Evolutionary conservation across 495 filamentous ascomycete species (phyloP).

Genomic region (Trichocladium antarcticum): DNA sequence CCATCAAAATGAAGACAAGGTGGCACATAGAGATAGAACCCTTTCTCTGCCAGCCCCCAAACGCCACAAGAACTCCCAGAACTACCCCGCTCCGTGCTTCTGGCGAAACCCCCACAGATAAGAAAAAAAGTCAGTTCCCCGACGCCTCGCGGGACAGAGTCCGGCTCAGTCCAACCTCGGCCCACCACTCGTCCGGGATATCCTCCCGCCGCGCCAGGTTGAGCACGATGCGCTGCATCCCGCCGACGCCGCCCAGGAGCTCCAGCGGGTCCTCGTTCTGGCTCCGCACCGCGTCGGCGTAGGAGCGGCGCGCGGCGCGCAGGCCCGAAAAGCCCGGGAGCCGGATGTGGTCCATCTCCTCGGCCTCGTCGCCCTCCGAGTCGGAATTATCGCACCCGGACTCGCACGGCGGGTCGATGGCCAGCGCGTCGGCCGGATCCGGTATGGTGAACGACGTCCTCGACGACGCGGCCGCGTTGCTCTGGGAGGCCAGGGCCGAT

Average conservation of each 20-base stretch:
- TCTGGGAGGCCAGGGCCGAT: conserved; percentile 30
- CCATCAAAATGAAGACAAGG: too few relatives aligned
- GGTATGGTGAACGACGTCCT: conserved; percentile 29
- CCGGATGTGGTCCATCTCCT: conserved; percentile 4
- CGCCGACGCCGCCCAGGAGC: conserved; percentile 39
- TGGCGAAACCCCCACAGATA: neutral
- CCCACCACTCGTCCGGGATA: conserved; percentile 71
- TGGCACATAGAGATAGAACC: too few relatives aligned
- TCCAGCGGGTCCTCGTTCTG: conserved; percentile 20
- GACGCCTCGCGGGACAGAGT: conserved; percentile 39
- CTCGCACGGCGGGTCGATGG: conserved; percentile 29
- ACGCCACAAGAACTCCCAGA: too few relatives aligned
- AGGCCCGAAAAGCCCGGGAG: conserved; percentile 10
- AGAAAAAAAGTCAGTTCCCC: conserved; percentile 15
- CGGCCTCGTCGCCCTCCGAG: conserved; percentile 29
- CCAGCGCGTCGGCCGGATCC: conserved; percentile 22
- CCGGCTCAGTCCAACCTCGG: conserved; percentile 54
- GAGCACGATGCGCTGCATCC: conserved; percentile 58
- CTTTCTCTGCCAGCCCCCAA: too few relatives aligned
- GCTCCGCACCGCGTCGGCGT: conserved; percentile 26
- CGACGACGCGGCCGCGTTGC: conserved; percentile 24
- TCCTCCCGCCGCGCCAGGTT: conserved; percentile 55
- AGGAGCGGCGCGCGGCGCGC: conserved; percentile 18
- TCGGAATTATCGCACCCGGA: conserved; percentile 28
- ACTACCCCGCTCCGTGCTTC: neutral